Evolutionary conservation across 306 rosid genomes (phyloP).

Genomic region (Luffa acutangula): DNA sequence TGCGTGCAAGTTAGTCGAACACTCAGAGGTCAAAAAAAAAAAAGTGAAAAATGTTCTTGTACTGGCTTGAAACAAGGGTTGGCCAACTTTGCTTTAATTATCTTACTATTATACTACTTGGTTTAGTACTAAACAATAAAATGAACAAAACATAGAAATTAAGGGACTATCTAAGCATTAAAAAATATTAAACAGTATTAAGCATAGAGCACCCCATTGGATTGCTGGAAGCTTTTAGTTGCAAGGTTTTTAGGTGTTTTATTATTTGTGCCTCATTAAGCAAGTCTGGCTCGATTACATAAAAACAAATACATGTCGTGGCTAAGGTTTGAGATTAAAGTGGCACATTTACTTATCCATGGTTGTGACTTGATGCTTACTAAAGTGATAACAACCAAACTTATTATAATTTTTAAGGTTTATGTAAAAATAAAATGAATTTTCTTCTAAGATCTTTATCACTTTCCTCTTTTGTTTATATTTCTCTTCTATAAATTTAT

Average conservation of each 20-base stretch:
- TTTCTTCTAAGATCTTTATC: neutral
- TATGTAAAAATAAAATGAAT: neutral
- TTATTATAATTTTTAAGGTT: too few species aligned
- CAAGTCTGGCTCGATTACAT: neutral
- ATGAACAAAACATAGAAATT: too few species aligned
- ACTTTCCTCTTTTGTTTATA: neutral
- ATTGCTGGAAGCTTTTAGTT: neutral
- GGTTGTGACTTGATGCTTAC: too few species aligned
- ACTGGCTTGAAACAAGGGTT: neutral
- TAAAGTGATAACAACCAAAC: too few species aligned
- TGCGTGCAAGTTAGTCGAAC: too few species aligned
- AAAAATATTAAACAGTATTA: neutral
- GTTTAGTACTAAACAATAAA: too few species aligned
- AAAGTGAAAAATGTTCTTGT: neutral
- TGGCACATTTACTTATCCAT: too few species aligned
- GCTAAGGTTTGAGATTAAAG: neutral
- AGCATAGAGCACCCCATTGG: neutral
- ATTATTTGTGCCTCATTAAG: too few species aligned
- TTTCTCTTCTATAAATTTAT: neutral
- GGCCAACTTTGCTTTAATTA: neutral
- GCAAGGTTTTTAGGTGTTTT: neutral
- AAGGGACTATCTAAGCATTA: too few species aligned
- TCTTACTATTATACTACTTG: too few species aligned
- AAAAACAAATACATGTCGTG: neutral
- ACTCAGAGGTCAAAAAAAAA: too few species aligned